Evolutionary conservation across 2,329 filamentous ascomycete species (phyloP), one percentile per base, ranked within the genome.

Genomic region (Neurospora crassa): DNA sequence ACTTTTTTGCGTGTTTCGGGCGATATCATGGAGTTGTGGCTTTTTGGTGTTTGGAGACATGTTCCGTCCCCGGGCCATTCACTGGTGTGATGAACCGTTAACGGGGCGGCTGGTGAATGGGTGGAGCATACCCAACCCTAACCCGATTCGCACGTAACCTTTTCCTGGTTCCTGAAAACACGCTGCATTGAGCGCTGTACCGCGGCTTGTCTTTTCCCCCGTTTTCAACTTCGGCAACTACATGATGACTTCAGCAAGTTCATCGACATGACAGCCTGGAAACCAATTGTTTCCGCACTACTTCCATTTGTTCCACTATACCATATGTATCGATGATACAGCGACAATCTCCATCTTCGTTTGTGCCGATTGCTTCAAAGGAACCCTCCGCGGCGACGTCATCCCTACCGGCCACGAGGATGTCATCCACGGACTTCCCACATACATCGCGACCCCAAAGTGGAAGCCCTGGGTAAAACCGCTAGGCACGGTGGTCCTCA

Each of bases 401-500:
- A 77, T 74, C 0, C 82, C 83, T 1, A 78, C 76, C 3, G 85
- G 84, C 34, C 78, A 75, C 11, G 79, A 80, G 45, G 78, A 79
- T 67, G 81, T 75, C 5, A 74, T 87, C 69, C 83, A 86, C 74
- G 81, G 81, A 29, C 73, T 85, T 20, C 75, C 78, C 40, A 82
- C 80, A 18, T 87, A 87, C 72, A 78, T 86, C 42, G 78, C 83
- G 2, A 43, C 72, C 8, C 81, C 81, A 18, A 78, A 77, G 29
- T 75, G 29, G 29, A 29, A 29, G 29, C 29, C 76, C 5, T 5
- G 53, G 24, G 73, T 77, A 11, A 71, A 68, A 24, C 77, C 80
- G 2, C 82, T 82, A 42, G 84, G 81, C 2, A 80, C 84, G 68
- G 77, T 87, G 2, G 81, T 87, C 37, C 81, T 86, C 71, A 80